A percentile compares a stretch with the other conserved stretches of the same genome.
Evolutionary conservation across 1,284 basidiomycete species (phyloP).

Genomic region (Tranzscheliella williamsii): DNA sequence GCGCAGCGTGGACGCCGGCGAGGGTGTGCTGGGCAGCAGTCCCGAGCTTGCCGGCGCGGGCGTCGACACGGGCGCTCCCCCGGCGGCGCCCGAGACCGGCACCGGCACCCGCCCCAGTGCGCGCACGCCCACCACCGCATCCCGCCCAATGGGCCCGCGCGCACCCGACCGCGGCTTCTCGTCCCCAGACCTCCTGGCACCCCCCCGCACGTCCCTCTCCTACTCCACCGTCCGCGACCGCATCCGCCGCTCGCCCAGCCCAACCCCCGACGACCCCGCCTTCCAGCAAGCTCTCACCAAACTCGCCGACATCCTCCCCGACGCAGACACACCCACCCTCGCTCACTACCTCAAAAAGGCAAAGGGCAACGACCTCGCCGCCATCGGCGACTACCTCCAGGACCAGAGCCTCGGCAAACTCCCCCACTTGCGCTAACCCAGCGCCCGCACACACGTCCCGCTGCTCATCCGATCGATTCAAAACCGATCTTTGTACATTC

Average conservation of each 20-base stretch:
- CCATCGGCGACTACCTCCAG: conserved; percentile 52
- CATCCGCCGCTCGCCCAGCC: conserved; percentile 10
- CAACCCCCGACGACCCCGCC: conserved; percentile 8
- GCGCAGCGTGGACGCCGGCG: too few species aligned
- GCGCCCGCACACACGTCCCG: too few species aligned
- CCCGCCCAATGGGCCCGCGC: conserved; percentile 14
- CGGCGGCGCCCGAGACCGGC: too few species aligned
- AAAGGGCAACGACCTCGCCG: conserved; percentile 44
- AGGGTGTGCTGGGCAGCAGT: too few species aligned
- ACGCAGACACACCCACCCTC: conserved; percentile 40
- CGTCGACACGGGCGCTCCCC: too few species aligned
- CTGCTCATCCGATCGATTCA: too few species aligned
- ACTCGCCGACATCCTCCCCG: conserved; percentile 48
- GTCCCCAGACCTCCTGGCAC: conserved; percentile 6
- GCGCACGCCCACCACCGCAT: not conserved
- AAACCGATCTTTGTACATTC: too few species aligned
- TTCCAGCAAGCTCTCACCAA: conserved; percentile 37
- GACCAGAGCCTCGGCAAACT: conserved; percentile 40
- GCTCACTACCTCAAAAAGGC: conserved; percentile 41
- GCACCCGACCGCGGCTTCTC: conserved; percentile 14
- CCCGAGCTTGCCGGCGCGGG: too few species aligned
- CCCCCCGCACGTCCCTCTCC: conserved; percentile 15
- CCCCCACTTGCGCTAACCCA: conserved; percentile 1
- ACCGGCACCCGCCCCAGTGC: too few species aligned
- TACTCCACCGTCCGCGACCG: conserved; percentile 27